phyloP scores from a whole-genome alignment of 2,329 filamentous ascomycete genomes.

The Macrophomina tecta region DNA sequence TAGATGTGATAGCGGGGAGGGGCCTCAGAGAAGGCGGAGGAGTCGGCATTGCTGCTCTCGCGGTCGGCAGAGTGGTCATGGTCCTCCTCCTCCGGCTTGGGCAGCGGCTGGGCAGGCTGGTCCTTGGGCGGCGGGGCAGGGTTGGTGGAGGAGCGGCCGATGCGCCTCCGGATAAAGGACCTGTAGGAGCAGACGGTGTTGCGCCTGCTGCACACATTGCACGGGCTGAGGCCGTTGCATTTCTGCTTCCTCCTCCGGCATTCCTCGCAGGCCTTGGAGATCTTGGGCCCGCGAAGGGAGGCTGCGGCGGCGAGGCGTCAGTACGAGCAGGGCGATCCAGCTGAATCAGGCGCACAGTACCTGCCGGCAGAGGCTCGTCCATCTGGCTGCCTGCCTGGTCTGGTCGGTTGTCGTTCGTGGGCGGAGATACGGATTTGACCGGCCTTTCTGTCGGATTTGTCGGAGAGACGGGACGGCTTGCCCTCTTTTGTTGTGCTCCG shows the following conservation, averaged over 20 bases:
- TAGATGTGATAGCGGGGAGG: conserved; percentile 29
- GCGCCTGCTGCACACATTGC: conserved; percentile 26
- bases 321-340: background rate
- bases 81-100: background rate
- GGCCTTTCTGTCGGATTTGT: conserved; percentile 11
- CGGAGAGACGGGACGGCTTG: background rate
- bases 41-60: conserved; percentile 24
- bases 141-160: conserved; percentile 13
- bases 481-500: background rate
- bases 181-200: conserved; percentile 26
- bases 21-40: conserved; percentile 14
- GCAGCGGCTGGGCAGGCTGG: no score
- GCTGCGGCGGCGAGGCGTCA: conserved; percentile 1
- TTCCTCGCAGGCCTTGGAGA: conserved; percentile 29
- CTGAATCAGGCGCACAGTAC: conserved; percentile 6
- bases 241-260: conserved; percentile 28
- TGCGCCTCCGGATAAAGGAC: conserved; percentile 25
- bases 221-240: conserved; percentile 29
- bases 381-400: conserved; percentile 5
- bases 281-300: conserved; percentile 28
- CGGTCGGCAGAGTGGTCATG: conserved; percentile 12
- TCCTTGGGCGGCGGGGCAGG: background rate
- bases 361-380: conserved; percentile 21
- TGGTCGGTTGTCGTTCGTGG: conserved; percentile 6
- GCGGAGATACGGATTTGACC: conserved; percentile 20